Evolutionary conservation across 2,329 filamentous ascomycete species (phyloP).

Genomic region (Talaromyces piceae): DNA sequence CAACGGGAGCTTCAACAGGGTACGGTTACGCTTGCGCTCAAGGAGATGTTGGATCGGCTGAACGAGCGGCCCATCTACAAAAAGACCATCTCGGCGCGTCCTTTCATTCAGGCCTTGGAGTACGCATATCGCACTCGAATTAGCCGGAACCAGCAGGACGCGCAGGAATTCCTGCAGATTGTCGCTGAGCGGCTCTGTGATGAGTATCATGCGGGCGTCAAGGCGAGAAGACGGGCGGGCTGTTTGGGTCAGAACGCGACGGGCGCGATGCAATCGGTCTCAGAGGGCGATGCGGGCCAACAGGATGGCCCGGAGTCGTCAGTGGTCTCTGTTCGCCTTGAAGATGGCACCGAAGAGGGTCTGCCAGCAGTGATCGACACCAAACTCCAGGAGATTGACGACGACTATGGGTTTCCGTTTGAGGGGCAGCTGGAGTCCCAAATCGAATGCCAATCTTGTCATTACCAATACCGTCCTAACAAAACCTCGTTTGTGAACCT

Average conservation of each 20-base stretch:
- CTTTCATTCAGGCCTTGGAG: conserved; percentile 78
- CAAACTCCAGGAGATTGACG: conserved; percentile 30
- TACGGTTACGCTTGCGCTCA: conserved; percentile 76
- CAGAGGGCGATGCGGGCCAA: conserved; percentile 7
- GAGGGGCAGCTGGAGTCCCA: conserved; percentile 92
- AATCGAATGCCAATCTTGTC: conserved; percentile 83
- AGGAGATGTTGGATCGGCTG: conserved; percentile 83
- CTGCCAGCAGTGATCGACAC: conserved; percentile 30
- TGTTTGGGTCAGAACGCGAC: conserved; percentile 13
- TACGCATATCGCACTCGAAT: conserved; percentile 82
- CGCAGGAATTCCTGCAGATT: conserved; percentile 93
- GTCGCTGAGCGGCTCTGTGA: conserved; percentile 87
- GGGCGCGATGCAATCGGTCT: not conserved
- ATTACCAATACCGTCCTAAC: conserved; percentile 78
- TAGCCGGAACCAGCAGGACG: conserved; percentile 91
- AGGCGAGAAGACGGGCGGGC: conserved; percentile 51
- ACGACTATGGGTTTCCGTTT: conserved; percentile 66
- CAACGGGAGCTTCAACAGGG: conserved; percentile 64
- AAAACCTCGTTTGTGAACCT: conserved; percentile 84
- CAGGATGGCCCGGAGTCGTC: conserved; percentile 17
- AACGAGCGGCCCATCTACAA: conserved; percentile 90
- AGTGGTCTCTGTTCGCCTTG: conserved; percentile 28
- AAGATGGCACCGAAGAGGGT: conserved; percentile 27
- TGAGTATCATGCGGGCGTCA: conserved; percentile 80
- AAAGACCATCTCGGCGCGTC: conserved; percentile 84